Percentiles rank a stretch among this genome's conserved stretches.
Evolutionary conservation across 805 yeast genomes (phyloP).

Genomic region (Hanseniaspora meyeri): DNA sequence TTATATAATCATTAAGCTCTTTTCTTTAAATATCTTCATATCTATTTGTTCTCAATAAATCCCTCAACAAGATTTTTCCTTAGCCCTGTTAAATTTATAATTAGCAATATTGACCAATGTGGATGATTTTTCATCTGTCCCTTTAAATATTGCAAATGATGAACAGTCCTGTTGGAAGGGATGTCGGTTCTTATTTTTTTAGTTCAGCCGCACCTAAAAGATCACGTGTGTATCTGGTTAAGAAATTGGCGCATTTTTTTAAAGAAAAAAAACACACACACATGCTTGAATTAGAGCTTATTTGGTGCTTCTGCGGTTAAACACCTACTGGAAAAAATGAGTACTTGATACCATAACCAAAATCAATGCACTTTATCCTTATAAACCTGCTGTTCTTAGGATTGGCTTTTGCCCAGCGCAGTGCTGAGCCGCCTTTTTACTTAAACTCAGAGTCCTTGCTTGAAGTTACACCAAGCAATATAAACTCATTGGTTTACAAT

Average conservation of each 20-base stretch:
- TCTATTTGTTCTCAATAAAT: too few species aligned
- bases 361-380: not conserved
- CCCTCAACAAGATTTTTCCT: too few species aligned
- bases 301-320: too few species aligned
- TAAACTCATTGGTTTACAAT: conserved; percentile 51
- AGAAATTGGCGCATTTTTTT: too few species aligned
- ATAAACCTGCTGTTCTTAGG: not conserved
- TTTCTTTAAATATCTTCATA: too few species aligned
- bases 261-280: not conserved
- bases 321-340: too few species aligned
- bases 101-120: too few species aligned
- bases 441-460: conserved; percentile 32
- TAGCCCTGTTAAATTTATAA: too few species aligned
- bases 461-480: conserved; percentile 46
- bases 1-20: too few species aligned
- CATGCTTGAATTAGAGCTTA: too few species aligned
- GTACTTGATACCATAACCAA: too few species aligned
- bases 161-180: not conserved
- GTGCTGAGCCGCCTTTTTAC: conserved; percentile 23
- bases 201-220: not conserved
- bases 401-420: not conserved
- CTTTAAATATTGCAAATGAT: not conserved
- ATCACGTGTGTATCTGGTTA: not conserved
- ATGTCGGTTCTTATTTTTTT: too few species aligned
- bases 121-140: not conserved